A percentile compares a stretch with the other conserved stretches of the same genome.
Conservation (phyloP, 2,329 filamentous ascomycete genomes). For the Paecilomyces sp. region DNA sequence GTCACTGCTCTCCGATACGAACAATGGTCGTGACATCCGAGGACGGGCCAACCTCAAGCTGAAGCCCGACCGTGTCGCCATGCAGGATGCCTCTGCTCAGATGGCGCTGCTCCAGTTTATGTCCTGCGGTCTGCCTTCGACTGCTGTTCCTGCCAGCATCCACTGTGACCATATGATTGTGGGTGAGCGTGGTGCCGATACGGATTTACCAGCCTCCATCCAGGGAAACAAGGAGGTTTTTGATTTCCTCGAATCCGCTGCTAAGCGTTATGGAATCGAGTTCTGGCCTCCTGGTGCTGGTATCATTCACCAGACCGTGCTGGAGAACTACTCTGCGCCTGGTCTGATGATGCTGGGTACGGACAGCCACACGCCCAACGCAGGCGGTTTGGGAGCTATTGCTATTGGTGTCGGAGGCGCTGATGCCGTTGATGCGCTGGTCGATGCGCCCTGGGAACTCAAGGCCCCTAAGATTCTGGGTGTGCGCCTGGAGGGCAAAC, state of each 20-base stretch:
- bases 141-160: conserved; percentile 91
- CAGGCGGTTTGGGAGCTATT: conserved; percentile 86
- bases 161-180: conserved; percentile 99
- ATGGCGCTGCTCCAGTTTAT: conserved; percentile 99
- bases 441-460: conserved; percentile 94
- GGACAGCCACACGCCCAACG: conserved; percentile 95
- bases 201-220: conserved; percentile 78
- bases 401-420: conserved; percentile 96
- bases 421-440: conserved; percentile 92
- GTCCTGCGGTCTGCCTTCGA: conserved; percentile 82
- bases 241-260: conserved; percentile 89
- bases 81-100: conserved; percentile 98
- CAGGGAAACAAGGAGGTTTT: conserved; percentile 94
- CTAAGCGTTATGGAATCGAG: conserved; percentile 85
- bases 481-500: conserved; percentile 72
- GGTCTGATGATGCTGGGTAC: conserved; percentile 98
- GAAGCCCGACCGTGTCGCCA: conserved; percentile 93
- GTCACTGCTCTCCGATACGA: conserved; percentile 72
- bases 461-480: conserved; percentile 89
- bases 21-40: conserved; percentile 76
- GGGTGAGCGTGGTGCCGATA: conserved; percentile 79
- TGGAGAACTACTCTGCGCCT: conserved; percentile 97
- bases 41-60: conserved; percentile 91
- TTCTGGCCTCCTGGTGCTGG: conserved; percentile 93
- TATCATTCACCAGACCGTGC: conserved; percentile 94